phyloP scores from a whole-genome alignment of 176 grass and related monocot genomes.

The Paspalum notatum region DNA sequence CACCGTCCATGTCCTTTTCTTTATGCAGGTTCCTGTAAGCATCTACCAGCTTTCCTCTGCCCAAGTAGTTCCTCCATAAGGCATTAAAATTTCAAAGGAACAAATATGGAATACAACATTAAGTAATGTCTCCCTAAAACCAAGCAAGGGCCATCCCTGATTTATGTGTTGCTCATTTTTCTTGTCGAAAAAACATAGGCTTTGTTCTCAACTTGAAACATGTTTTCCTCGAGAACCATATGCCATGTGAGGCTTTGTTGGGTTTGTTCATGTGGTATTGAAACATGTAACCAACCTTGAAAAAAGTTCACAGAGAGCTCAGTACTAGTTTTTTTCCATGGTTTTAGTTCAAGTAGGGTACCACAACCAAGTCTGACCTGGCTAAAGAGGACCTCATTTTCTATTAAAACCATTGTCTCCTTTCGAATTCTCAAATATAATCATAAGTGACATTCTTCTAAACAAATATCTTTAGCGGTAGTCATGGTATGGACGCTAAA shows the following conservation, averaged over 20 bases:
- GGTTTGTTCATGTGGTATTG: background rate
- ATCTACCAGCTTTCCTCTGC: slow-evolving; percentile 95
- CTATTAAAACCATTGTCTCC: background rate
- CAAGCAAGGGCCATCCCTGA: slow-evolving; percentile 14
- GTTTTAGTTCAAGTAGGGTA: background rate
- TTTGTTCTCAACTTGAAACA: background rate
- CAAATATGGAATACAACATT: slow-evolving; percentile 27
- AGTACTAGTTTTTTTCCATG: background rate
- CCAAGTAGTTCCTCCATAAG: slow-evolving; percentile 26
- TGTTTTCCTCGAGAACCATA: background rate
- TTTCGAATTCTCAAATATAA: background rate
- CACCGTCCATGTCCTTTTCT: slow-evolving; percentile 83
- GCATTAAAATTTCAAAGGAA: slow-evolving; percentile 28
- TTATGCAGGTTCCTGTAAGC: slow-evolving; percentile 87
- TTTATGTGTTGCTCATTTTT: slow-evolving; percentile 4
- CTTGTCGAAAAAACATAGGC: background rate
- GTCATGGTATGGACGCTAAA: background rate
- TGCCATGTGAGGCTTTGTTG: slow-evolving; percentile 14
- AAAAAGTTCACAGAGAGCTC: background rate
- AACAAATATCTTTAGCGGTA: background rate
- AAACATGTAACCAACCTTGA: background rate
- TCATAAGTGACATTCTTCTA: background rate
- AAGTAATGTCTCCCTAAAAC: slow-evolving; percentile 17
- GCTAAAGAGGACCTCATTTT: background rate
- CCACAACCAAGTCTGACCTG: background rate